Evolutionary conservation across 1,284 basidiomycete species (phyloP).

Genomic region (Fistulina hepatica): DNA sequence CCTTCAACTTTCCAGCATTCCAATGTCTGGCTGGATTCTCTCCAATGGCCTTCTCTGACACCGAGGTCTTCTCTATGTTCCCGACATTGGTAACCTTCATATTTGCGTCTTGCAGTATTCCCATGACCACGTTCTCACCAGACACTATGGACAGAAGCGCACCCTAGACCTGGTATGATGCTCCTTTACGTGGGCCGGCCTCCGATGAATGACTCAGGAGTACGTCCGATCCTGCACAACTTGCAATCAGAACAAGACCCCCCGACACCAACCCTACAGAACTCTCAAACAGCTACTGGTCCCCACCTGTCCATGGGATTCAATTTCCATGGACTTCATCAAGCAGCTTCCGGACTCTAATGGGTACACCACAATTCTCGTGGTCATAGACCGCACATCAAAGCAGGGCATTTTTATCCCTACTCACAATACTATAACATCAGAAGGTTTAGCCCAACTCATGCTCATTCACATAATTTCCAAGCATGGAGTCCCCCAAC

Average conservation of each 20-base stretch:
- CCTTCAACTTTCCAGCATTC: neutral
- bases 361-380: conserved; percentile 24
- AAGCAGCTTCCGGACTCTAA: conserved; percentile 23
- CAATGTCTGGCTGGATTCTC: neutral
- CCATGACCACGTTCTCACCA: conserved; percentile 12
- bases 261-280: conserved; percentile 15
- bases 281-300: conserved; percentile 16
- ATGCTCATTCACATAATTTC: conserved; percentile 20
- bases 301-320: conserved; percentile 22
- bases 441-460: conserved; percentile 18
- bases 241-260: conserved; percentile 18
- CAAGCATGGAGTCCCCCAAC: conserved; percentile 18
- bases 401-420: conserved; percentile 25
- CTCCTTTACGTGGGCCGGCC: conserved; percentile 19
- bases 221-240: conserved; percentile 17
- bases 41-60: conserved; percentile 9
- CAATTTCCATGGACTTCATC: conserved; percentile 30
- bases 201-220: conserved; percentile 11
- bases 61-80: conserved; percentile 13
- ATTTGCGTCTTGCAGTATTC: too few relatives aligned
- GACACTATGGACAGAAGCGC: conserved; percentile 9
- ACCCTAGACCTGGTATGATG: conserved; percentile 5
- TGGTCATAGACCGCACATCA: conserved; percentile 26
- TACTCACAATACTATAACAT: conserved; percentile 17
- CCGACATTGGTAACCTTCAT: too few relatives aligned